A percentile compares a stretch with the other conserved stretches of the same genome.
phyloP scores from a whole-genome alignment of 768 basidiomycete genomes.

The Leccinellum albellum region DNA sequence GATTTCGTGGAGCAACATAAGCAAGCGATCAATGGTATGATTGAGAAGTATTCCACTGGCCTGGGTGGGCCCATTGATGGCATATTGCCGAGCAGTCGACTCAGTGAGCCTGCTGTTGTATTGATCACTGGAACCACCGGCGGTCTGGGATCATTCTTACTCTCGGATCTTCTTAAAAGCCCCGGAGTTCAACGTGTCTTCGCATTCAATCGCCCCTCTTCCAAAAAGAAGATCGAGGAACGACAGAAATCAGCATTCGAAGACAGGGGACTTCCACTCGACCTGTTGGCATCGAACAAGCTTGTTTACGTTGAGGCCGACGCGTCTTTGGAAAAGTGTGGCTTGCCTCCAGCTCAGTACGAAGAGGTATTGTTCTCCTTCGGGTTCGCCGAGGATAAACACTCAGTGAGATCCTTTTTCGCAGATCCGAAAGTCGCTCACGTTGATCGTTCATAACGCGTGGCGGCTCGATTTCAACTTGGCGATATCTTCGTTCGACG shows the following conservation, averaged over 20 bases:
- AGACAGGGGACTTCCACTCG: constrained; percentile 29
- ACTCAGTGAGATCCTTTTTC: background rate
- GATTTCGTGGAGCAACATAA: constrained; percentile 10
- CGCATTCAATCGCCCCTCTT: constrained; percentile 32
- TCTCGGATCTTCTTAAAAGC: constrained; percentile 26
- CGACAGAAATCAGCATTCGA: constrained; percentile 29
- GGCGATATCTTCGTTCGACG: constrained; percentile 40
- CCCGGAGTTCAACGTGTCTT: constrained; percentile 27
- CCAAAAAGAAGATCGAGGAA: constrained; percentile 10
- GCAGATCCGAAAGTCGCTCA: constrained; percentile 33
- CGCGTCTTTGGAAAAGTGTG: constrained; percentile 25
- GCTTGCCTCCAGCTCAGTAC: constrained; percentile 23
- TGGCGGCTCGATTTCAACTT: constrained; percentile 46
- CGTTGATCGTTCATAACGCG: constrained; percentile 39
- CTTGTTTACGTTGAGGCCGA: constrained; percentile 36
- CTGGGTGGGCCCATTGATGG: constrained; percentile 10
- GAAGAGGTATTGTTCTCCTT: constrained; percentile 8
- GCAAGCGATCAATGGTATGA: constrained; percentile 34
- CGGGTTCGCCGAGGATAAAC: background rate
- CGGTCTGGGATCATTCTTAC: constrained; percentile 37
- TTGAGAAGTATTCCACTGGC: constrained; percentile 36
- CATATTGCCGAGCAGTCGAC: constrained; percentile 3
- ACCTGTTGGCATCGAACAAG: constrained; percentile 29
- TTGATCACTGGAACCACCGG: constrained; percentile 41
- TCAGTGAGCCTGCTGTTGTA: constrained; percentile 22